These are phyloP conservation scores for Curvularia sp. DNA, from an alignment of 2,329 filamentous ascomycete genomes.

Conservation along the genomic window DNA sequence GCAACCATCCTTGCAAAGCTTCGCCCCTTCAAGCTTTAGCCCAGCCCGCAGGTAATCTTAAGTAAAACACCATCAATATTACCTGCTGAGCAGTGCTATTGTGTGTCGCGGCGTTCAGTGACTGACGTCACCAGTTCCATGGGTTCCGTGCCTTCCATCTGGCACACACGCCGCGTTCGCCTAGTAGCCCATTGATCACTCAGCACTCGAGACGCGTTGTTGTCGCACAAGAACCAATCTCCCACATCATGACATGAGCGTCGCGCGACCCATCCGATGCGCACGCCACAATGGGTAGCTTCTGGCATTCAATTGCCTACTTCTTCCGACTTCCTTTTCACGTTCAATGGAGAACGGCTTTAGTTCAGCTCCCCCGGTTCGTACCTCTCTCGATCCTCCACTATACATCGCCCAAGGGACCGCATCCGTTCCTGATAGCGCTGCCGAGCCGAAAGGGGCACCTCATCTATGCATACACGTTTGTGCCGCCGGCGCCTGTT, in stretches of 20 bases:
- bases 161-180: slow-evolving; percentile 13
- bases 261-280: background rate
- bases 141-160: slow-evolving; percentile 16
- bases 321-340: slow-evolving; percentile 47
- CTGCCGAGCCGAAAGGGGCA: slow-evolving; percentile 50
- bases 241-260: slow-evolving; percentile 18
- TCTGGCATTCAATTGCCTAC: slow-evolving; percentile 42
- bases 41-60: background rate
- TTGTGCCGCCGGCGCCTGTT: slow-evolving; percentile 50
- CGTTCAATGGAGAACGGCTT: slow-evolving; percentile 47
- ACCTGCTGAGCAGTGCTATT: background rate
- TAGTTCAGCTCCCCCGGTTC: slow-evolving; percentile 50
- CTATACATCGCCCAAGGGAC: slow-evolving; percentile 51
- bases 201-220: slow-evolving; percentile 8
- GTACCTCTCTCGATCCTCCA: slow-evolving; percentile 49
- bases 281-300: slow-evolving; percentile 39
- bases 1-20: slow-evolving; percentile 6
- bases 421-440: slow-evolving; percentile 53
- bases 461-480: slow-evolving; percentile 53
- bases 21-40: slow-evolving; percentile 15
- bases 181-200: slow-evolving; percentile 14
- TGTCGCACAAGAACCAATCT: slow-evolving; percentile 1
- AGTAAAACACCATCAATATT: slow-evolving; percentile 7
- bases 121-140: slow-evolving; percentile 17
- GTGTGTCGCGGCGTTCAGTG: slow-evolving; percentile 1